These are phyloP conservation scores for Besnoitia besnoiti DNA, from an alignment of 169 alveolate genomes.

Conservation along the genomic window DNA sequence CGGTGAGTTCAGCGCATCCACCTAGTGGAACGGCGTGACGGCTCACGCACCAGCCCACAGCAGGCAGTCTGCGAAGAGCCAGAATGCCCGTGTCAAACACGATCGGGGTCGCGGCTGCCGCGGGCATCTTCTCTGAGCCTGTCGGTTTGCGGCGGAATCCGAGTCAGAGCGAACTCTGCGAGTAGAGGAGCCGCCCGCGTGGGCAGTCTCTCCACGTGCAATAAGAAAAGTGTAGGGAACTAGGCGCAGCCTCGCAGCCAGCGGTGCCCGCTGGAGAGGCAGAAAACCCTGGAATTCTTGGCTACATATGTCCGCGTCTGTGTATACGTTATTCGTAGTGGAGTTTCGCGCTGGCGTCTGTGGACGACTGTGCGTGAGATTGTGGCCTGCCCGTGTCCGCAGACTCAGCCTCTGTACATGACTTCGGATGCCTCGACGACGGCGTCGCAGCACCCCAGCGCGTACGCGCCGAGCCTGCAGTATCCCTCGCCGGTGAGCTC, in stretches of 20 bases:
- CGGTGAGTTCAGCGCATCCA: background rate
- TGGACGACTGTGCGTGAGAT: no score
- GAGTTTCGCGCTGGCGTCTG: no score
- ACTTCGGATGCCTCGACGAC: conserved; percentile 3
- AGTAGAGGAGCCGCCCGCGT: no score
- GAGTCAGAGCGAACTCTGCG: no score
- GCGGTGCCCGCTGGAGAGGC: background rate
- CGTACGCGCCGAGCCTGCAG: background rate
- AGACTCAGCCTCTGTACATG: background rate
- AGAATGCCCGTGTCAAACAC: no score
- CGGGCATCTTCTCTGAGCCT: no score
- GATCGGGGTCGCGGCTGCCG: no score
- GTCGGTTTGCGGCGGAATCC: no score
- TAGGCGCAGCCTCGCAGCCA: no score
- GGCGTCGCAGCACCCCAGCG: conserved; percentile 4
- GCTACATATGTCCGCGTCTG: background rate
- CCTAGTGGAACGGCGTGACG: background rate
- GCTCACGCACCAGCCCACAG: background rate
- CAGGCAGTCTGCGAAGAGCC: no score
- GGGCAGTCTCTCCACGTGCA: no score
- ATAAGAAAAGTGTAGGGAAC: no score
- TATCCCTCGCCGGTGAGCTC: conserved; percentile 13
- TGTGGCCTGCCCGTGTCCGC: background rate
- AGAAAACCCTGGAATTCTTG: background rate
- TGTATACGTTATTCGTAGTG: background rate